phyloP scores from a whole-genome alignment of 345 rosid species.

The Gossypium thurberi region DNA sequence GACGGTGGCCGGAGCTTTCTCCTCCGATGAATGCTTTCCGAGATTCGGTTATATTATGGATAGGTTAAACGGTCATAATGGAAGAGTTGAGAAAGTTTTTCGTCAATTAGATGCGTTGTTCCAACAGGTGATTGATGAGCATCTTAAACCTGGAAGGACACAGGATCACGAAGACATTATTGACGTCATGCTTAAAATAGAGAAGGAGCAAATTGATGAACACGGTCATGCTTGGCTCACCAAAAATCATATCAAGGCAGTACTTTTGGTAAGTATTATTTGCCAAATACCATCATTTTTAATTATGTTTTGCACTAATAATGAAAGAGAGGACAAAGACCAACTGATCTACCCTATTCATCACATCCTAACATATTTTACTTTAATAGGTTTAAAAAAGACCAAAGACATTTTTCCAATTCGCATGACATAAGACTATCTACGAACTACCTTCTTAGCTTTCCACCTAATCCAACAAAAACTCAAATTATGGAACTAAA shows the following conservation, averaged over 20 bases:
- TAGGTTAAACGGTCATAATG: slow-evolving; percentile 23
- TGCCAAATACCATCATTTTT: neutral
- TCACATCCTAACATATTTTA: too few relatives aligned
- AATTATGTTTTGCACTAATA: too few relatives aligned
- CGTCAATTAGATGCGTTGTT: slow-evolving; percentile 30
- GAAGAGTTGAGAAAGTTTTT: slow-evolving; percentile 29
- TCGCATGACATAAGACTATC: too few relatives aligned
- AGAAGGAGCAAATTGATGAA: slow-evolving; percentile 22
- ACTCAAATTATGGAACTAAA: too few relatives aligned
- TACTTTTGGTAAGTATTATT: slow-evolving; percentile 34
- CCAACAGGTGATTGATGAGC: slow-evolving; percentile 30
- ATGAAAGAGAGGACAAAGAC: too few relatives aligned
- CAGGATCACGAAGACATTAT: slow-evolving; percentile 30
- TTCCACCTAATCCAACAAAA: too few relatives aligned
- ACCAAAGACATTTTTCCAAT: too few relatives aligned
- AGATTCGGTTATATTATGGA: slow-evolving; percentile 32
- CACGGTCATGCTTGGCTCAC: slow-evolving; percentile 19
- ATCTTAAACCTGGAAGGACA: slow-evolving; percentile 23
- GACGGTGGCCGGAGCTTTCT: slow-evolving; percentile 21
- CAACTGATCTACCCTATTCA: too few relatives aligned
- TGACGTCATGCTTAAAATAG: slow-evolving; percentile 35
- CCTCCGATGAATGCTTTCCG: slow-evolving; percentile 31
- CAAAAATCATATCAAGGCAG: slow-evolving; percentile 39
- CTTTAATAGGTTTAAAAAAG: too few relatives aligned
- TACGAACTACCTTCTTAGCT: too few relatives aligned